These are phyloP conservation scores for Cokeromyces recurvatus DNA, from an alignment of 371 early-diverging fungal species.

Conservation along the genomic window DNA sequence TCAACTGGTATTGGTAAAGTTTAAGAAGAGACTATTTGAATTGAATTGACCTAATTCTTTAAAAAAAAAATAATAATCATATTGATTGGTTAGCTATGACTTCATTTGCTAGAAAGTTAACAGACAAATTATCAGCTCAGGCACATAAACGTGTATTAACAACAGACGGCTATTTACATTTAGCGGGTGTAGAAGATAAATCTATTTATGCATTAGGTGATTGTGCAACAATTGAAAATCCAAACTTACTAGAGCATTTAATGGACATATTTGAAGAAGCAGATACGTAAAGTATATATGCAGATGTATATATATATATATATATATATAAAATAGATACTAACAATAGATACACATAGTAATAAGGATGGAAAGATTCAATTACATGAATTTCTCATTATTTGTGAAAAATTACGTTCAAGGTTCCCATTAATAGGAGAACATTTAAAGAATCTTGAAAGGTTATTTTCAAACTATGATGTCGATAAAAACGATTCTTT, in stretches of 20 bases:
- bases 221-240: conserved; percentile 77
- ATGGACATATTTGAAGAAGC: conserved; percentile 47
- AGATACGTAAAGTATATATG: conserved; percentile 46
- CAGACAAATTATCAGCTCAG: conserved; percentile 49
- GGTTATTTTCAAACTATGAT: conserved; percentile 59
- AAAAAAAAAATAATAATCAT: too few species aligned
- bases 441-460: conserved; percentile 45
- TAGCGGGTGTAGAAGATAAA: conserved; percentile 57
- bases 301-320: neutral
- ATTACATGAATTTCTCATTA: conserved; percentile 10
- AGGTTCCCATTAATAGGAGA: conserved; percentile 52
- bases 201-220: conserved; percentile 85
- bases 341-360: neutral
- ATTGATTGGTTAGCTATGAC: conserved; percentile 63
- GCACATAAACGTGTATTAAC: conserved; percentile 60
- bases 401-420: conserved; percentile 24
- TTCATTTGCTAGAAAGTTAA: conserved; percentile 55
- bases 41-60: too few species aligned
- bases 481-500: conserved; percentile 51
- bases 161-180: conserved; percentile 69
- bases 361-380: conserved; percentile 48
- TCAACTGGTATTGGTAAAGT: conserved; percentile 75
- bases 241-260: conserved; percentile 54
- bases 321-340: neutral
- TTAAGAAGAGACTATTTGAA: neutral